Evolutionary conservation across 257 asterid species (phyloP).

Genomic region (Capsicum pubescens): DNA sequence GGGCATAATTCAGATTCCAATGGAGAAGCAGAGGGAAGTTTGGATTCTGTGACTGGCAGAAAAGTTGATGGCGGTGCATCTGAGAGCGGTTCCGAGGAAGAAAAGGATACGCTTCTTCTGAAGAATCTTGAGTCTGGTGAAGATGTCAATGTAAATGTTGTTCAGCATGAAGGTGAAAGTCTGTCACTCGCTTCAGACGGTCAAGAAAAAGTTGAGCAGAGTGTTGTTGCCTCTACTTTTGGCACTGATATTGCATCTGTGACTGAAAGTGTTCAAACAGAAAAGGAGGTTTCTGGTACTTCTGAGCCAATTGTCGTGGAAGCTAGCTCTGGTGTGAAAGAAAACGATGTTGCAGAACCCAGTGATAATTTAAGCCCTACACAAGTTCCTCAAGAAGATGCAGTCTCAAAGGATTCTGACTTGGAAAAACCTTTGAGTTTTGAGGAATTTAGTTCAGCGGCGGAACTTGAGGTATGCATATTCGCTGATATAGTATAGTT

Average conservation of each 20-base stretch:
- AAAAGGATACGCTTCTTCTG: slow-evolving; percentile 43
- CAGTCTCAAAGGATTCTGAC: slow-evolving; percentile 37
- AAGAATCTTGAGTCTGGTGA: slow-evolving; percentile 39
- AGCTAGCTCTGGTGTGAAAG: slow-evolving; percentile 45
- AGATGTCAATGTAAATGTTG: slow-evolving; percentile 28
- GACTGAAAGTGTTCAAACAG: slow-evolving; percentile 25
- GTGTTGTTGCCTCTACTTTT: slow-evolving; percentile 27
- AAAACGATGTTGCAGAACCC: slow-evolving; percentile 34
- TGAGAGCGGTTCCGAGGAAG: slow-evolving; percentile 62
- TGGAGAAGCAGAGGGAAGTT: slow-evolving; percentile 61
- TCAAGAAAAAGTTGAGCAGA: slow-evolving; percentile 36
- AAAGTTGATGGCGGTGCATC: slow-evolving; percentile 48
- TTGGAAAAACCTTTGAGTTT: slow-evolving; percentile 56
- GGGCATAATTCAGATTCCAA: slow-evolving; percentile 64
- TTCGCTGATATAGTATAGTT: not conserved
- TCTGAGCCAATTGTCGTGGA: slow-evolving; percentile 38
- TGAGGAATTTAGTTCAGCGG: slow-evolving; percentile 63
- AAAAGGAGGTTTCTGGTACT: slow-evolving; percentile 35
- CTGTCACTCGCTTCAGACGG: not conserved
- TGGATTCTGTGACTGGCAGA: slow-evolving; percentile 53
- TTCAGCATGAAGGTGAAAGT: slow-evolving; percentile 2
- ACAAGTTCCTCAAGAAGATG: slow-evolving; percentile 43
- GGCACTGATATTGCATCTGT: slow-evolving; percentile 30
- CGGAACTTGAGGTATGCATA: slow-evolving; percentile 63
- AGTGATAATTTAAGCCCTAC: slow-evolving; percentile 31